Base-by-base conservation (phyloP, 75 land plant species). In the Picea sitchensis region DNA sequence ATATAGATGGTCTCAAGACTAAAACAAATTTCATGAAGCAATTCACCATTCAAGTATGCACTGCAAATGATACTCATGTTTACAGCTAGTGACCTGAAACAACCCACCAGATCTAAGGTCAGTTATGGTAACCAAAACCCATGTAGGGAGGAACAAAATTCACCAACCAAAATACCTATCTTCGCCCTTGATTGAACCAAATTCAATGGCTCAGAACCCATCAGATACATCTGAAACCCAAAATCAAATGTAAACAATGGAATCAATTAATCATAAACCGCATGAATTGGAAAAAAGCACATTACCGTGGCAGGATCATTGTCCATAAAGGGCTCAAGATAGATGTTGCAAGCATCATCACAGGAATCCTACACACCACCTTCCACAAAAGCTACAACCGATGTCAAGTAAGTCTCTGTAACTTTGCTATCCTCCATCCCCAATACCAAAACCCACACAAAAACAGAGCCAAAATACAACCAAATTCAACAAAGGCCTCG, bases 41-140 rank as follows among this genome's bases (percentile, higher is more conserved):
- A 74, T 79, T 60, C 80, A 97, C 99, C 99, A 97, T 82, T 97
- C 99, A 79, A 97, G 91, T 80, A 97, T 91, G 83, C 98, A 95
- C 65, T 97, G 99, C 63, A 97, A 91, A 83, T 97, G 99, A 80
- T 89, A 97, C 81, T 97, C 96, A 84, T 97, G 99, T 86, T 90
- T 97, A 87, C 98, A 97, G 83, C 58, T 82, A 21, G 99, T 97
- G 59, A 95, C 83, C 99, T 97, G 89, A 21, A 74, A 74, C 75
- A 74, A 54, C 76, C 76, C 14, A 74, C 32, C 76, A 74, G 76
- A 51, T 54, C 76, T 3, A 74, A 54, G 31, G 30, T 51, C 57
- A 54, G 15, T 23, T 51, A 36, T 14, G 13, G 47, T 26, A 54
- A 56, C 13, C 58, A 56, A 26, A 74, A 3, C 2, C 11, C 5